phyloP scores from a whole-genome alignment of 2,329 filamentous ascomycete species.

The Diplodia intermedia region DNA sequence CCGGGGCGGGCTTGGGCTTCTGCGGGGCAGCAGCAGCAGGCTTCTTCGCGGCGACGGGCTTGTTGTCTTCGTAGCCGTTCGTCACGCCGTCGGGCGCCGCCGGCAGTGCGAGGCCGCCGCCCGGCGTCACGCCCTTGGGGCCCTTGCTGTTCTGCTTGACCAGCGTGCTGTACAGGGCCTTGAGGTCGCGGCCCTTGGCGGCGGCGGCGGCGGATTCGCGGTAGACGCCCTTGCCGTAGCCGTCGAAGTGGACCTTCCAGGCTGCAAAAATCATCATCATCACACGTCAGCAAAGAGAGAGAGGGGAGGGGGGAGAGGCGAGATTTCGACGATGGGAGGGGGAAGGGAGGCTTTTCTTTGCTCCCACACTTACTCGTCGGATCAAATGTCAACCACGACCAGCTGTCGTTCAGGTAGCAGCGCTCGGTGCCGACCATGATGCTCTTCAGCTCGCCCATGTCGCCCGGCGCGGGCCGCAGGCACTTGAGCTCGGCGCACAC shows the following conservation, averaged over 20 bases:
- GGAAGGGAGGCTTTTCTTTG: too few species aligned
- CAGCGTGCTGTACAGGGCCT: not conserved
- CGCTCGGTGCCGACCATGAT: constrained; percentile 49
- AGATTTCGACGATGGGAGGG: too few species aligned
- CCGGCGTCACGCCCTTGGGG: constrained; percentile 8
- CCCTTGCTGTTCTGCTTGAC: not conserved
- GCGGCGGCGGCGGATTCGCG: not conserved
- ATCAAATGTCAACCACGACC: constrained; percentile 56
- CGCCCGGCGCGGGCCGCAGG: constrained; percentile 55
- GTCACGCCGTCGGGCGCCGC: not conserved
- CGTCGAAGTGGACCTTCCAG: constrained; percentile 32
- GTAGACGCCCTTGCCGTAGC: constrained; percentile 30
- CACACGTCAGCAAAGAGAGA: not conserved
- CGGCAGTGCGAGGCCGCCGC: not conserved
- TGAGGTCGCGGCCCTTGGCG: constrained; percentile 5
- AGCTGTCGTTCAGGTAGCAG: constrained; percentile 57
- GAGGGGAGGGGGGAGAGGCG: too few species aligned
- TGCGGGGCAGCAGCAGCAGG: not conserved
- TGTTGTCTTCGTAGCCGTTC: not conserved
- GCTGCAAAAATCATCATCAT: not conserved
- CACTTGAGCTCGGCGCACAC: constrained; percentile 54
- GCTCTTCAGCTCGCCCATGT: constrained; percentile 56
- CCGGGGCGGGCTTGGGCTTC: not conserved
- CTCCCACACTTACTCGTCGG: constrained; percentile 53
- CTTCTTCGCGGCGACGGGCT: not conserved